A percentile compares a stretch with the other conserved stretches of the same genome.
These are phyloP conservation scores for Arbutus unedo DNA, from an alignment of 148 eudicot species.

Conservation along the genomic window DNA sequence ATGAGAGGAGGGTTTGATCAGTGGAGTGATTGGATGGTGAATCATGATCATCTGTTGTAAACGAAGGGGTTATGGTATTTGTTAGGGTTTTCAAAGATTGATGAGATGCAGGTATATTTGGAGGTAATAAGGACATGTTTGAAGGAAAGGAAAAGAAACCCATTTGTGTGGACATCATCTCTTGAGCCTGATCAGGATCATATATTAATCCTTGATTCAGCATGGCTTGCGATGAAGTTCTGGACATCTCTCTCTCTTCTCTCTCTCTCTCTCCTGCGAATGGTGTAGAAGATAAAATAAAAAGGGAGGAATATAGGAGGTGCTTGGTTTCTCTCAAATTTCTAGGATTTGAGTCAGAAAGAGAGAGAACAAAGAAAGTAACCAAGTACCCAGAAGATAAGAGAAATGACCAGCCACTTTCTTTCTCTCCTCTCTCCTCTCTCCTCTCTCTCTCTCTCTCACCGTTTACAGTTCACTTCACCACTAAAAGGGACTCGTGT, in stretches of 20 bases:
- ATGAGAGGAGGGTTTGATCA: constrained; percentile 18
- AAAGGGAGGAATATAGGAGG: too few relatives aligned
- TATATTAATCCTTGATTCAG: constrained; percentile 45
- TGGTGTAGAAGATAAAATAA: neutral
- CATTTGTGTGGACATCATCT: constrained; percentile 33
- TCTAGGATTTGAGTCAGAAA: neutral
- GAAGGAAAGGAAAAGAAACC: constrained; percentile 45
- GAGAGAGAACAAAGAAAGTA: constrained; percentile 12
- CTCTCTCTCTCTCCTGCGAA: neutral
- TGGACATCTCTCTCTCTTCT: neutral
- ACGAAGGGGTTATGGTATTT: neutral
- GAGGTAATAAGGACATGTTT: constrained; percentile 15
- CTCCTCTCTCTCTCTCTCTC: constrained; percentile 11
- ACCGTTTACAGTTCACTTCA: constrained; percentile 11
- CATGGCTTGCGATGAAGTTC: constrained; percentile 24
- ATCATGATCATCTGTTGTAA: neutral
- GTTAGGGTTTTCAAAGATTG: constrained; percentile 27
- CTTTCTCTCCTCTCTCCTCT: constrained; percentile 5
- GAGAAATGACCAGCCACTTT: neutral
- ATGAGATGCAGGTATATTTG: constrained; percentile 22
- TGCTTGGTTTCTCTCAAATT: too few relatives aligned
- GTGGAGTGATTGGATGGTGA: neutral
- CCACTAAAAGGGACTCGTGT: neutral
- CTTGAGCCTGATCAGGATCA: constrained; percentile 31
- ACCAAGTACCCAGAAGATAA: constrained; percentile 10